Base-by-base conservation (phyloP, 1,284 basidiomycete species). In the Xerocomus cyaneibrunnescens region DNA sequence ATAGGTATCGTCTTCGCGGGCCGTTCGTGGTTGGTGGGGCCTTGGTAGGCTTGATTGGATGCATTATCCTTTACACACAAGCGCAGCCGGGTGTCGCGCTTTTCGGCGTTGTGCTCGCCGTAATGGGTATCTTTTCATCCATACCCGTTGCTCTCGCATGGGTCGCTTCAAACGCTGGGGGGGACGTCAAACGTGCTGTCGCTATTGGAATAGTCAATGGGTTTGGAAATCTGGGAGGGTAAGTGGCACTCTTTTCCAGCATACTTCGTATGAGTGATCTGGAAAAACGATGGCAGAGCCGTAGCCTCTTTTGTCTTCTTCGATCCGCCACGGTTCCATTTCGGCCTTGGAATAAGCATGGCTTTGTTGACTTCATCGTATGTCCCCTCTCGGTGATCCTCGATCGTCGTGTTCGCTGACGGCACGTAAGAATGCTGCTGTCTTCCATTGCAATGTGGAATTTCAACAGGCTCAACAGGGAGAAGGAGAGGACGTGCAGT, bases 131-230 rank as follows among this genome's bases (percentile, higher is more conserved):
- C 7, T 81, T 72, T 62, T 75, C 80, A 7, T 70, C 74, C 7
- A 70, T 82, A 42, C 76, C 81, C n/a, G 62, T 81, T 35, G 60
- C 66, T 32, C 64, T 83, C n/a, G 76, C 80, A 10, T 85, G 82
- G 83, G 74, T 71, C 5, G 74, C 75, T 23, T 76, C 77, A 44
- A 81, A 80, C 52, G 74, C 73, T 16, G 81, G 81, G 44, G 84
- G 83, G 13, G 77, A 79, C 51, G 54, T 75, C 54, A 77, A 83
- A 58, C 71, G 74, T 46, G 74, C 74, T 52, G 77, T 81, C 30
- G 76, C 73, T 0, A 66, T 83, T 46, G 82, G 79, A 6, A 77
- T 83, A 71, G 74, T 81, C 21, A 77, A 77, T 57, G 79, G 78
- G 5, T 50, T 79, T 45, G 80, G 76, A 41, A 82, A 81, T 57